phyloP scores from a whole-genome alignment of 768 basidiomycete genomes.

The Kwoniella sp. region DNA sequence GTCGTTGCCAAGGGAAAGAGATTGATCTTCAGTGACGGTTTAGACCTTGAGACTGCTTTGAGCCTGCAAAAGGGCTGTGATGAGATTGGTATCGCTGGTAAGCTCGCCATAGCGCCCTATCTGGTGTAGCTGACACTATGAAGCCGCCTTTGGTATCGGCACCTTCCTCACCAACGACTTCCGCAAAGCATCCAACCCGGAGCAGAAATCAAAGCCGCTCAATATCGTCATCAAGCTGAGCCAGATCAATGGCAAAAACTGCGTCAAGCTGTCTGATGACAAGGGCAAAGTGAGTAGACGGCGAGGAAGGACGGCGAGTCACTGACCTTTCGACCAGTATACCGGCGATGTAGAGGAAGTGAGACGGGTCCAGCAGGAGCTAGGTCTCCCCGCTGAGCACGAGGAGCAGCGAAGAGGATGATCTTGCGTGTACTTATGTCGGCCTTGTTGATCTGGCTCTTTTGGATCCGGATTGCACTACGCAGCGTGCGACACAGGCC shows the following conservation, averaged over 20 bases:
- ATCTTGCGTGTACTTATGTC: too few species aligned
- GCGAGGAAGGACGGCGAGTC: neutral
- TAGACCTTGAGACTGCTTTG: slow-evolving; percentile 68
- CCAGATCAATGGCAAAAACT: slow-evolving; percentile 66
- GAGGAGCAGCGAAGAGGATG: slow-evolving; percentile 23
- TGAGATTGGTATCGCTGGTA: slow-evolving; percentile 62
- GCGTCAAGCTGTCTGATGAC: slow-evolving; percentile 94
- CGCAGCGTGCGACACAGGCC: too few species aligned
- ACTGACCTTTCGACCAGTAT: slow-evolving; percentile 53
- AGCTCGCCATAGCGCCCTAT: slow-evolving; percentile 4
- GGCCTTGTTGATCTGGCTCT: too few species aligned
- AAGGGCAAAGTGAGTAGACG: slow-evolving; percentile 68
- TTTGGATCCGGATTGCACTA: too few species aligned
- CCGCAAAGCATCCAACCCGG: slow-evolving; percentile 48
- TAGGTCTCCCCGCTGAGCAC: slow-evolving; percentile 32
- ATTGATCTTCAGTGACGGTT: slow-evolving; percentile 78
- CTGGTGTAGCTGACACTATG: neutral
- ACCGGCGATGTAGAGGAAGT: slow-evolving; percentile 65
- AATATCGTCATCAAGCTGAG: slow-evolving; percentile 95
- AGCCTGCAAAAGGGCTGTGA: slow-evolving; percentile 67
- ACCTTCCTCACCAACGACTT: slow-evolving; percentile 92
- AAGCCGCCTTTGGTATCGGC: slow-evolving; percentile 89
- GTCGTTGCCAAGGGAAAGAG: slow-evolving; percentile 56
- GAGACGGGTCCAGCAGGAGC: slow-evolving; percentile 57
- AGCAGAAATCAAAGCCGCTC: slow-evolving; percentile 50